Evolutionary conservation across 2,329 filamentous ascomycete species (phyloP), one percentile per base, ranked within the genome.

Genomic region (Colletotrichum melonis): DNA sequence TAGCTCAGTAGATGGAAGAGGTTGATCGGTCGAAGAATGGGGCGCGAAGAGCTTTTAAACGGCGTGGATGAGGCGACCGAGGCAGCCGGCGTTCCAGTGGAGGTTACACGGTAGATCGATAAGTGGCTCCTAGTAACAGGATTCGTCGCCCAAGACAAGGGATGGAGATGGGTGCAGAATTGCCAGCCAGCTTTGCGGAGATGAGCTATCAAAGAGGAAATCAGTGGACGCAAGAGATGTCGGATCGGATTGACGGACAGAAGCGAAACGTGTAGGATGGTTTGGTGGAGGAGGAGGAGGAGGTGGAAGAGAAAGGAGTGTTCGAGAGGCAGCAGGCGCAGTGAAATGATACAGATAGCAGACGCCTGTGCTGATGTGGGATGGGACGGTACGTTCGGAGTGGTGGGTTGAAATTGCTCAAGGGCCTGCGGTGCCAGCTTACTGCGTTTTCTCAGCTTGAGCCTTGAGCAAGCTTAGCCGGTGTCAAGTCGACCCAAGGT

Each of bases 51-150:
- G 64, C 55, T 73, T 72, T 72, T 60, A 60, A 57, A 32, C 42
- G 46, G 32, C 55, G 67, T 62, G 46, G 55, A 26, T 67, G 63
- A 72, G 54, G 72, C 32, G 63, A 68, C 63, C 68, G 60, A 68
- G 55, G 73, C 60, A 69, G 65, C 73, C 69, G 64, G 65, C 69
- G 68, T 73, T 73, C 64, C 59, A 69, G 69, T 65, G 58, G 72
- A 73, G 63, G 72, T 74, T 73, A 70, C 69, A 73, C 72, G 69
- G 69, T 62, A 68, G 59, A 54, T 55, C 38, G 63, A 72, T 74
- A 73, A 70, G 67, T 73, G 71, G 71, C 58, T 70, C 71, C 55
- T 32, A 24, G 49, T 24, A 35, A 70, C 49, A 64, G 62, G 52
- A 70, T 62, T 65, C 35, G 67, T 58, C 49, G 56, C 24, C 57